Percentiles rank a stretch among this genome's conserved stretches.
These are phyloP conservation scores for Melanogaster broomeanus DNA, from an alignment of 768 basidiomycete species.

Conservation along the genomic window DNA sequence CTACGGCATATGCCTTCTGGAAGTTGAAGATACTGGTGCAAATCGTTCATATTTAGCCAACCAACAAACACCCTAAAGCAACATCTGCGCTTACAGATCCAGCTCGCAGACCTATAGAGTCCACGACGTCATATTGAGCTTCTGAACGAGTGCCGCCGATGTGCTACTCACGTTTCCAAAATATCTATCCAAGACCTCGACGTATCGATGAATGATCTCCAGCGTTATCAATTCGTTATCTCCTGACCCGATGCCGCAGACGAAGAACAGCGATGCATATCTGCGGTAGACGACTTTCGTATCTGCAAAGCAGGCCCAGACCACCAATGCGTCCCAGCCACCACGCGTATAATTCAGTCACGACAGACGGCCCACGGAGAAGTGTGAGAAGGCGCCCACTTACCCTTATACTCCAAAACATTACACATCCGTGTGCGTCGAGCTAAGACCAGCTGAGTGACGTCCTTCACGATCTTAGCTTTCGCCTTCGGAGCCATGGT, in stretches of 20 bases:
- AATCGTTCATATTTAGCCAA: neutral
- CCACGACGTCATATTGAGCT: neutral
- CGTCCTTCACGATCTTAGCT: conserved; percentile 92
- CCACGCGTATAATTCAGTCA: conserved; percentile 25
- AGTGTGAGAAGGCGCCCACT: conserved; percentile 15
- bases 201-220: conserved; percentile 93
- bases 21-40: conserved; percentile 89
- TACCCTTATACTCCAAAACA: conserved; percentile 95
- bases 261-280: conserved; percentile 95
- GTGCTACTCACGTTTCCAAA: conserved; percentile 42
- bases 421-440: conserved; percentile 93
- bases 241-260: conserved; percentile 75
- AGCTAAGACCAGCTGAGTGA: conserved; percentile 89
- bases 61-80: neutral
- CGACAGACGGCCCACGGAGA: conserved; percentile 7
- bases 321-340: neutral
- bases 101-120: conserved; percentile 79
- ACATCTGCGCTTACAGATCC: conserved; percentile 67
- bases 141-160: neutral
- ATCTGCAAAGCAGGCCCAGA: conserved; percentile 40
- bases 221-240: conserved; percentile 94
- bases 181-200: conserved; percentile 79
- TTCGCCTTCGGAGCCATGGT: conserved; percentile 81
- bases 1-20: conserved; percentile 89
- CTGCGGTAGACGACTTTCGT: conserved; percentile 91